Percentiles rank a stretch among this genome's conserved stretches.
These are phyloP conservation scores for Lolium rigidum DNA, from an alignment of 176 grass and related monocot genomes.

Conservation along the genomic window DNA sequence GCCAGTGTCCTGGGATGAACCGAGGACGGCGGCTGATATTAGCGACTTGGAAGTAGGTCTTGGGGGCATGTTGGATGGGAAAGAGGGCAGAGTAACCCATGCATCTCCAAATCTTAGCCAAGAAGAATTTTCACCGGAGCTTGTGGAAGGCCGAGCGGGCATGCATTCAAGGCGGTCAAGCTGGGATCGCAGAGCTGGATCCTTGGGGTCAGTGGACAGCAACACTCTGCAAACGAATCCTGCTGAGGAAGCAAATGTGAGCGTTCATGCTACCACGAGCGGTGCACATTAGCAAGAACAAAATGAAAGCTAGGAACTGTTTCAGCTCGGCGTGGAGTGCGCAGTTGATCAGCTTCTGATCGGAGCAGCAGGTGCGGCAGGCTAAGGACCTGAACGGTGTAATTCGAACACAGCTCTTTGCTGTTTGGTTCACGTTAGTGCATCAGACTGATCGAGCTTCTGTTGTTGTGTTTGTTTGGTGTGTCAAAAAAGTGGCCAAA, in stretches of 20 bases:
- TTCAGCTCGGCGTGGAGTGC: not conserved
- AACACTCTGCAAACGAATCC: not conserved
- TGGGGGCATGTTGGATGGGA: slow-evolving; percentile 66
- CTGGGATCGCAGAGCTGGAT: slow-evolving; percentile 44
- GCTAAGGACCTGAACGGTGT: slow-evolving; percentile 45
- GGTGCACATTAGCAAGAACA: slow-evolving; percentile 16
- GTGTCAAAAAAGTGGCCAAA: slow-evolving; percentile 33
- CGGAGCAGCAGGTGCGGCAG: slow-evolving; percentile 23
- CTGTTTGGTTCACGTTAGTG: slow-evolving; percentile 11
- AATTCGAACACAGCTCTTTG: slow-evolving; percentile 35
- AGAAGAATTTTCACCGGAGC: slow-evolving; percentile 52
- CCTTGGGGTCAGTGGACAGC: slow-evolving; percentile 21
- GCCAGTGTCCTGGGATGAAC: slow-evolving; percentile 79
- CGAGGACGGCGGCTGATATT: slow-evolving; percentile 63
- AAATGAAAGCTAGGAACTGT: not conserved
- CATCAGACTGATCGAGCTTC: slow-evolving; percentile 17
- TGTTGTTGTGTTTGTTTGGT: slow-evolving; percentile 37
- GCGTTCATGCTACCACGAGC: not conserved
- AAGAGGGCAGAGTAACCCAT: slow-evolving; percentile 60
- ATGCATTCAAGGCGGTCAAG: slow-evolving; percentile 63
- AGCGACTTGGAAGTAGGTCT: slow-evolving; percentile 66
- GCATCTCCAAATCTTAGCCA: slow-evolving; percentile 67
- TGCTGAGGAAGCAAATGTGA: slow-evolving; percentile 5
- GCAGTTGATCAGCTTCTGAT: slow-evolving; percentile 11
- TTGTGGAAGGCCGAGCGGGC: slow-evolving; percentile 40